Evolutionary conservation across 2,329 filamentous ascomycete species (phyloP).

Genomic region (Rhynchosporium graminicola): DNA sequence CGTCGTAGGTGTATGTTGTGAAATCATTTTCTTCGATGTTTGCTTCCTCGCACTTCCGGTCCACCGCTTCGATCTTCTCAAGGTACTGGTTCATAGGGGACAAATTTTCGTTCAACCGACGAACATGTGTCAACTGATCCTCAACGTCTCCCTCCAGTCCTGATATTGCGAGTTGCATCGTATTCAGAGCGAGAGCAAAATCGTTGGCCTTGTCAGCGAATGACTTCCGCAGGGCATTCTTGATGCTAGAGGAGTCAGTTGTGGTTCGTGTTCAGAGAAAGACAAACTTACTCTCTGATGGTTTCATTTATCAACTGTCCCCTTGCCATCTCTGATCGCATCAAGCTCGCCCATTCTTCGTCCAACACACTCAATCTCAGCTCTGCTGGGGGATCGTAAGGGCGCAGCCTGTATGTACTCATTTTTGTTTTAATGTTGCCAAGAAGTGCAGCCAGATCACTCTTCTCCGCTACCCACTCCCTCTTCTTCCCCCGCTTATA

Average conservation of each 20-base stretch:
- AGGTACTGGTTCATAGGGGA: conserved; percentile 90
- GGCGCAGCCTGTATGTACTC: conserved; percentile 86
- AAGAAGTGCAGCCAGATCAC: conserved; percentile 85
- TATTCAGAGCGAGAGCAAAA: conserved; percentile 92
- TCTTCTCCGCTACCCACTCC: conserved; percentile 97
- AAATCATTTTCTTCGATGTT: conserved; percentile 99
- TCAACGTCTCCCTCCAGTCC: conserved; percentile 97
- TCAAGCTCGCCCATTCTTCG: conserved; percentile 74
- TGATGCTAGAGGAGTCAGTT: conserved; percentile 62
- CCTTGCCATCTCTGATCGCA: conserved; percentile 81
- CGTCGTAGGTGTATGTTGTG: conserved; percentile 98
- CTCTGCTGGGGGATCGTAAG: conserved; percentile 87
- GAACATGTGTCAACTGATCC: conserved; percentile 87
- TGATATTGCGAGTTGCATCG: conserved; percentile 90
- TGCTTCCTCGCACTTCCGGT: conserved; percentile 88
- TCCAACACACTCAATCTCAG: conserved; percentile 82
- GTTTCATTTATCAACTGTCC: conserved; percentile 97
- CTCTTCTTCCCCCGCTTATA: conserved; percentile 92
- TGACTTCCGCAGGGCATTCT: conserved; percentile 85
- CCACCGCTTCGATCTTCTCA: conserved; percentile 80
- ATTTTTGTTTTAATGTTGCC: conserved; percentile 99
- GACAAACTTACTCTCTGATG: conserved; percentile 74
- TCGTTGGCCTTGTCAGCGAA: conserved; percentile 99
- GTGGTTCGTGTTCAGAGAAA: conserved; percentile 36
- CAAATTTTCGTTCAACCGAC: conserved; percentile 80